These are phyloP conservation scores for Fragaria iinumae DNA, from an alignment of 306 rosid genomes.

Conservation along the genomic window DNA sequence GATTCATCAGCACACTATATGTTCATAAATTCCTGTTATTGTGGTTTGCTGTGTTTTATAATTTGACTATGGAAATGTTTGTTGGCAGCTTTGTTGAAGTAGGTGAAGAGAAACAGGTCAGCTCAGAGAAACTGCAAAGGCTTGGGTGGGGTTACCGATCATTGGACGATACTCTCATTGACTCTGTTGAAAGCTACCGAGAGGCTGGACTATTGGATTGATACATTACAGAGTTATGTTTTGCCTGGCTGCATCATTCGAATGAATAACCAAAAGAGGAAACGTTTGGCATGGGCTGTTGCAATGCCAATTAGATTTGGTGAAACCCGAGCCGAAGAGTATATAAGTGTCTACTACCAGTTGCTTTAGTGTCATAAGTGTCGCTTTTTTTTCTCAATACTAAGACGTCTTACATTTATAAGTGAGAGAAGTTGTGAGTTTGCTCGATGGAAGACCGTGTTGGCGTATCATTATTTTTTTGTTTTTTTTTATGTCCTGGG, in stretches of 20 bases:
- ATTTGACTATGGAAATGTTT: background rate
- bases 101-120: constrained; percentile 9
- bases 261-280: background rate
- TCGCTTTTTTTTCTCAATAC: no score
- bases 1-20: background rate
- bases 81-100: constrained; percentile 24
- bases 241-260: background rate
- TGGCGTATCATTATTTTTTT: no score
- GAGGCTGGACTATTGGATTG: background rate
- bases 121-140: constrained; percentile 49
- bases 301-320: background rate
- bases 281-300: background rate
- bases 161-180: constrained; percentile 54
- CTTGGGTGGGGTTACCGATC: constrained; percentile 62
- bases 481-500: no score
- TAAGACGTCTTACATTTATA: no score
- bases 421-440: no score
- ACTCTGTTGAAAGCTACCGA: constrained; percentile 49
- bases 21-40: background rate
- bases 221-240: background rate
- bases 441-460: no score
- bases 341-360: no score
- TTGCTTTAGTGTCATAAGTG: no score
- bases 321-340: background rate
- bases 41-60: background rate